Conservation (phyloP, 768 basidiomycete species). For the Coprinopsis marcescibilis region DNA sequence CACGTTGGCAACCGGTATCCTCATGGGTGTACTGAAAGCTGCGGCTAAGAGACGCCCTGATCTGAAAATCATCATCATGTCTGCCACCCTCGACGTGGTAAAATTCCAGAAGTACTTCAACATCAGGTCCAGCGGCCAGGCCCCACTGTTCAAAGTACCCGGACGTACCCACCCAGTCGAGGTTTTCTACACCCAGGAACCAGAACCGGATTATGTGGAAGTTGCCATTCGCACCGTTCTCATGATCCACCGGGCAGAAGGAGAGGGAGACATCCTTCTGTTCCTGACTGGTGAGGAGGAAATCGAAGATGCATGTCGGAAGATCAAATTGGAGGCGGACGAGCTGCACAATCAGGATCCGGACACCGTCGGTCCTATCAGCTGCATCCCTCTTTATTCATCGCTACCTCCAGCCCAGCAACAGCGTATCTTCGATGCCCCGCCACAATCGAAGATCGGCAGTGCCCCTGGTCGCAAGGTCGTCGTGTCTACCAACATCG, state of each 20-base stretch:
- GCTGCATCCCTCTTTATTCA: constrained; percentile 92
- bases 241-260: constrained; percentile 96
- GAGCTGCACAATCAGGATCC: constrained; percentile 68
- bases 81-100: constrained; percentile 91
- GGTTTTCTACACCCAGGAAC: constrained; percentile 88
- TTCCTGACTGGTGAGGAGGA: constrained; percentile 99
- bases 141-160: constrained; percentile 86
- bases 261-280: constrained; percentile 85
- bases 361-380: constrained; percentile 74
- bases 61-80: constrained; percentile 98
- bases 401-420: constrained; percentile 92
- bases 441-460: constrained; percentile 58
- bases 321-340: constrained; percentile 88
- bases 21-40: constrained; percentile 92
- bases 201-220: constrained; percentile 94
- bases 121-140: constrained; percentile 37
- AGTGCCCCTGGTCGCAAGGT: constrained; percentile 90
- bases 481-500: constrained; percentile 94
- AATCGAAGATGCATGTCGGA: constrained; percentile 93
- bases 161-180: constrained; percentile 95
- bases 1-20: constrained; percentile 94
- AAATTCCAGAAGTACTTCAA: constrained; percentile 97
- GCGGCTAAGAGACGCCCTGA: constrained; percentile 77
- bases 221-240: constrained; percentile 93
- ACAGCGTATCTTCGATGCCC: constrained; percentile 91